Evolutionary conservation across 352 stramenopile species (phyloP).

Genomic region (Peronosclerospora sorghi): DNA sequence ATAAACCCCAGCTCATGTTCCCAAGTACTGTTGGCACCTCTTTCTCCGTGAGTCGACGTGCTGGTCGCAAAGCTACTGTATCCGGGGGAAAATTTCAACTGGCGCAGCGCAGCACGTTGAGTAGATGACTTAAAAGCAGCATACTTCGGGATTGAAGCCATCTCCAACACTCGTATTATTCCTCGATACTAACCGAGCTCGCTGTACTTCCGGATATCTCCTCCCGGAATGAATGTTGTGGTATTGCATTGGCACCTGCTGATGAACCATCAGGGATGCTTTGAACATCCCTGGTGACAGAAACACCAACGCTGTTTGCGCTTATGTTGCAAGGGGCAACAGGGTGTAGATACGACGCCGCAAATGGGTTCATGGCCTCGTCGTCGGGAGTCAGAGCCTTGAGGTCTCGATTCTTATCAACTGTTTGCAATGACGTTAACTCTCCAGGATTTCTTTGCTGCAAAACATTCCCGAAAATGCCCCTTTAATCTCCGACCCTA

Average conservation of each 20-base stretch:
- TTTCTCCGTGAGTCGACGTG: slow-evolving; percentile 15
- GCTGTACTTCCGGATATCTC: slow-evolving; percentile 17
- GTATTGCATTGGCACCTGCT: background rate
- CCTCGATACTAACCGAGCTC: slow-evolving; percentile 38
- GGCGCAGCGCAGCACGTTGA: slow-evolving; percentile 12
- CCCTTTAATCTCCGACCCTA: slow-evolving; percentile 17
- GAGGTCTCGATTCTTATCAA: slow-evolving; percentile 2
- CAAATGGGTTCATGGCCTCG: slow-evolving; percentile 63
- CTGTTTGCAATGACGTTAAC: slow-evolving; percentile 1
- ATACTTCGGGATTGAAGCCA: slow-evolving; percentile 66
- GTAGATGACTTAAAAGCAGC: slow-evolving; percentile 50
- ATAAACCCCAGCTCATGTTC: no score
- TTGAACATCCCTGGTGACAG: slow-evolving; percentile 10
- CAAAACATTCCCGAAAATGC: slow-evolving; percentile 25
- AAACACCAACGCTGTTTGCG: slow-evolving; percentile 10
- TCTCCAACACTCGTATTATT: slow-evolving; percentile 70
- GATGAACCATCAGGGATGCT: slow-evolving; percentile 11
- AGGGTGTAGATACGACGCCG: slow-evolving; percentile 31
- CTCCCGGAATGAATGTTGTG: slow-evolving; percentile 12
- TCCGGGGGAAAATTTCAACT: no score
- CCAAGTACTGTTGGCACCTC: slow-evolving; percentile 11
- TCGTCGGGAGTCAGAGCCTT: slow-evolving; percentile 29
- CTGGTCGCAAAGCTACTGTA: slow-evolving; percentile 13
- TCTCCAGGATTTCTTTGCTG: slow-evolving; percentile 6
- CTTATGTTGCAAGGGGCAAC: slow-evolving; percentile 16